These are phyloP conservation scores for Ramalina intermedia DNA, from an alignment of 495 filamentous ascomycete genomes.

Conservation along the genomic window DNA sequence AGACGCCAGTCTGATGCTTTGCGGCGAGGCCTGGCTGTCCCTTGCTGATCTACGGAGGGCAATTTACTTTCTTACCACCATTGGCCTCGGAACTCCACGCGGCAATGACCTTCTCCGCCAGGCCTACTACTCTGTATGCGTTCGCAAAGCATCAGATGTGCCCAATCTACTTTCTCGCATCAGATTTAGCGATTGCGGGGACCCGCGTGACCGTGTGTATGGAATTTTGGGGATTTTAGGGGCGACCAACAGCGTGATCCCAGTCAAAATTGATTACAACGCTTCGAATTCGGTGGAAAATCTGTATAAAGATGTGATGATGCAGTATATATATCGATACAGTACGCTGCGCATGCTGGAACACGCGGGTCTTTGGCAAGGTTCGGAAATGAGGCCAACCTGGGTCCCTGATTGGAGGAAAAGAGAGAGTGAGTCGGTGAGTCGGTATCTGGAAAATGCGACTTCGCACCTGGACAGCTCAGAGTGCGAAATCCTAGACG, in stretches of 20 bases:
- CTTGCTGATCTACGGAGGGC: background rate
- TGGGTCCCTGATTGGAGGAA: background rate
- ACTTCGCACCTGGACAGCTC: background rate
- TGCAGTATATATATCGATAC: background rate
- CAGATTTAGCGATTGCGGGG: background rate
- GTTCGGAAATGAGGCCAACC: background rate
- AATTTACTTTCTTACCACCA: background rate
- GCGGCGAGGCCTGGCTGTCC: background rate
- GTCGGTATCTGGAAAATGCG: background rate
- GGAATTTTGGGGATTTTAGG: background rate
- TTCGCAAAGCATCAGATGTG: background rate
- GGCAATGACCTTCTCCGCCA: background rate
- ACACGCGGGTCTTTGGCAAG: background rate
- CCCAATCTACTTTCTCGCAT: background rate
- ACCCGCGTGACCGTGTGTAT: background rate
- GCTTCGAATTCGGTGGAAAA: background rate
- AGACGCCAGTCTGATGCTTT: background rate
- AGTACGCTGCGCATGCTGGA: background rate
- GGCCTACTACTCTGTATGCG: background rate
- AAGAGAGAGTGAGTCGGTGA: background rate
- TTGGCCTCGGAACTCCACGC: background rate
- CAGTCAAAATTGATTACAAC: background rate
- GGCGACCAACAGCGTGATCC: background rate
- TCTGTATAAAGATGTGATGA: background rate
- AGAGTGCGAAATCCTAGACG: background rate